Base-by-base conservation (phyloP, 768 basidiomycete species). In the Coprinopsis sp. region DNA sequence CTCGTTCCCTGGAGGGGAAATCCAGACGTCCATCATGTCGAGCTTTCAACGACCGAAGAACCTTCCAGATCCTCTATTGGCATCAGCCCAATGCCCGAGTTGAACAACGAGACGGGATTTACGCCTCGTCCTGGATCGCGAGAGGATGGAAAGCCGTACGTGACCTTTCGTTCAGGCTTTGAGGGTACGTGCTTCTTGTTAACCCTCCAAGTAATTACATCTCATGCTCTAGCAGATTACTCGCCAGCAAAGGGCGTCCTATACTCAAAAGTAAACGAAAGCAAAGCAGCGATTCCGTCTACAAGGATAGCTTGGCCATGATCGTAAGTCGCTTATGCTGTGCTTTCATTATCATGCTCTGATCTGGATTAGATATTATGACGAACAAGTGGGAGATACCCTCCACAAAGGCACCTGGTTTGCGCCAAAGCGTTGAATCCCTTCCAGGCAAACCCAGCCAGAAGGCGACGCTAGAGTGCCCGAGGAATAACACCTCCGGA, bases 41-140 rank as follows among this genome's bases (percentile, higher is more conserved):
- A 49, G 4, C 40, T 51, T 11, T 51, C 52, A 6, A 48, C 48
- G 13, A 67, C 68, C 37, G 45, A 59, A 6, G 56, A 58, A 18
- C 69, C 71, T 0, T 55, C 60, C 21, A 58, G 54, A 19, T 64
- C 72, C 1, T 53, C 51, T 0, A 60, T 58, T 1, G 77, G 76
- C 13, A 70, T 74, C 2, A 76, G 78, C 13, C 69, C 75, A 0
- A 61, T 79, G 5, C 77, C 76, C 3, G 77, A 76, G 5, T 56
- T 55, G 14, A 51, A 58, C 22, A 63, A 56, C 21, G 77, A 78
- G 52, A 54, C 65, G 2, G 67, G 65, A 2, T 72, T 79, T 3
- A 69, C 74, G 6, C 65, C 66, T 37, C 58, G 78, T 2, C 77
- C 77, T 1, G 73, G 76, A 7, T 76, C 78, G 39, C 37, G 46